These are phyloP conservation scores for Mytilinidion resinicola DNA, from an alignment of 495 filamentous ascomycete genomes.

Conservation along the genomic window DNA sequence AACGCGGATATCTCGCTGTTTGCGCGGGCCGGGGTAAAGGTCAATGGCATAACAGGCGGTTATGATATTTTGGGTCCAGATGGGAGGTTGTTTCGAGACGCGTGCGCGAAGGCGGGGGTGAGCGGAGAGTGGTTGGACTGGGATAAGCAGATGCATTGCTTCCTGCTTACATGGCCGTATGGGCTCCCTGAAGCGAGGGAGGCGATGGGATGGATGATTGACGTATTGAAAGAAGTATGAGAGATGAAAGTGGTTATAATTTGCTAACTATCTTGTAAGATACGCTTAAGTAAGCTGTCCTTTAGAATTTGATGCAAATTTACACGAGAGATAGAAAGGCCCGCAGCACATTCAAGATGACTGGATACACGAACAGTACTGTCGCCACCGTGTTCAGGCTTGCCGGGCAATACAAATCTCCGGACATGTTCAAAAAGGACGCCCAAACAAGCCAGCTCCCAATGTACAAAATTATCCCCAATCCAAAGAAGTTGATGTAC, in stretches of 20 bases:
- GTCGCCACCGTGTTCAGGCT: constrained; percentile 5
- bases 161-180: constrained; percentile 37
- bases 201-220: constrained; percentile 37
- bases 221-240: constrained; percentile 23
- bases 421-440: constrained; percentile 7
- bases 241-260: not conserved
- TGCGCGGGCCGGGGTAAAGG: constrained; percentile 24
- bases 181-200: constrained; percentile 34
- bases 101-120: constrained; percentile 30
- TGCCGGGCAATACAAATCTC: constrained; percentile 10
- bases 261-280: no score
- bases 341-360: constrained; percentile 4
- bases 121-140: constrained; percentile 40
- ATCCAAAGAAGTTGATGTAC: constrained; percentile 2
- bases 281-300: no score
- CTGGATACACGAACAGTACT: constrained; percentile 8
- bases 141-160: constrained; percentile 46
- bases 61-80: constrained; percentile 40
- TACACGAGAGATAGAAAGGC: not conserved
- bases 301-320: no score
- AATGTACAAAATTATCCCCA: constrained; percentile 14
- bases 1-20: constrained; percentile 31
- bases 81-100: constrained; percentile 34
- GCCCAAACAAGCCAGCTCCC: constrained; percentile 15
- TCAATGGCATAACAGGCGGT: constrained; percentile 36